These are phyloP conservation scores for Zalaria obscura DNA, from an alignment of 2,329 filamentous ascomycete species.

Conservation along the genomic window DNA sequence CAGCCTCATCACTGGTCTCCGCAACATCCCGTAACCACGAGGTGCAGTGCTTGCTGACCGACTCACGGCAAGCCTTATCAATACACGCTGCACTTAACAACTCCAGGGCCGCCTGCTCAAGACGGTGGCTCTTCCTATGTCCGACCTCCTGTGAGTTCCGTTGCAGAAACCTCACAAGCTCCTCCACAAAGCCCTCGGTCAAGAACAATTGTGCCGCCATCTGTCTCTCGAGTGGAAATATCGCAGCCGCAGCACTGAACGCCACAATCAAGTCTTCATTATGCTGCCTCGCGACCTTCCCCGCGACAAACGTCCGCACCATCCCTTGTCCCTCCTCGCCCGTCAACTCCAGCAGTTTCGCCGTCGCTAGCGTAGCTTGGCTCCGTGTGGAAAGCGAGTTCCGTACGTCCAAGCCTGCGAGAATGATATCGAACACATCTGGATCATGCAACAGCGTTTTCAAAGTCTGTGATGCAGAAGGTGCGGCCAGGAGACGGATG, in stretches of 20 bases:
- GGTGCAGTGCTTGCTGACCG: conserved; percentile 69
- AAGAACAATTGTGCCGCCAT: conserved; percentile 69
- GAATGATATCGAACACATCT: conserved; percentile 69
- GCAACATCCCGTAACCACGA: conserved; percentile 81
- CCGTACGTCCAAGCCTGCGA: conserved; percentile 77
- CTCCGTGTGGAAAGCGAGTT: conserved; percentile 58
- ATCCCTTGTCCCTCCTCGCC: conserved; percentile 51
- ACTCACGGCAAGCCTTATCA: conserved; percentile 66
- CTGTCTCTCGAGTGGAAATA: conserved; percentile 74
- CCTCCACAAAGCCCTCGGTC: conserved; percentile 71
- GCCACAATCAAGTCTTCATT: conserved; percentile 83
- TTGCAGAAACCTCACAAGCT: conserved; percentile 61
- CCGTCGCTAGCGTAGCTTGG: conserved; percentile 68
- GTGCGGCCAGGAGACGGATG: conserved; percentile 41
- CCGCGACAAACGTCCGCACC: conserved; percentile 63
- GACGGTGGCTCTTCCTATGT: conserved; percentile 56
- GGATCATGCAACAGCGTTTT: conserved; percentile 51
- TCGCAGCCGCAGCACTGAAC: conserved; percentile 78
- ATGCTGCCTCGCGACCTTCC: conserved; percentile 56
- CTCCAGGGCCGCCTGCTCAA: conserved; percentile 76
- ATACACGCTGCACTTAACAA: conserved; percentile 87
- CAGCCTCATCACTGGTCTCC: conserved; percentile 50
- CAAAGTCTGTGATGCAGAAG: conserved; percentile 34
- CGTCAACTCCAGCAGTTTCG: conserved; percentile 69
- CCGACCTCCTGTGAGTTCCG: conserved; percentile 31